Evolutionary conservation across 371 early-diverging fungal genomes (phyloP).

Genomic region (Mucor racemosus): DNA sequence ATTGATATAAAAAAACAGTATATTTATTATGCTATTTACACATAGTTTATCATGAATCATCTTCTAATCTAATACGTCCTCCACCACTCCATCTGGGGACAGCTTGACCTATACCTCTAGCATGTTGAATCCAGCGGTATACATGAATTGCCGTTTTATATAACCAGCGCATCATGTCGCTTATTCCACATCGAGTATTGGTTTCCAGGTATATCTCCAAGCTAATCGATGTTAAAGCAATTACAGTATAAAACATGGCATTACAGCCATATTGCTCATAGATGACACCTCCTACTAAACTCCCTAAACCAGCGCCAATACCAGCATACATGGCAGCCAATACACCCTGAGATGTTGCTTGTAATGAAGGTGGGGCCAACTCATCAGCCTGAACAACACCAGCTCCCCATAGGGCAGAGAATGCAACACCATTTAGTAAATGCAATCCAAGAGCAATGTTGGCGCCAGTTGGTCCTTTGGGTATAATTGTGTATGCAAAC

Average conservation of each 20-base stretch:
- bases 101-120: conserved; percentile 45
- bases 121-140: conserved; percentile 42
- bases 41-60: conserved; percentile 19
- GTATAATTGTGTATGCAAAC: conserved; percentile 54
- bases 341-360: conserved; percentile 60
- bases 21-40: no score
- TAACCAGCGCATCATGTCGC: conserved; percentile 37
- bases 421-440: conserved; percentile 55
- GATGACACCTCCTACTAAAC: conserved; percentile 50
- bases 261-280: conserved; percentile 50
- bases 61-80: conserved; percentile 45
- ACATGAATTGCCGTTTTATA: conserved; percentile 29
- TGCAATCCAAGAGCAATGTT: conserved; percentile 52
- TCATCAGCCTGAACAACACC: conserved; percentile 61
- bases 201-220: conserved; percentile 53
- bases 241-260: conserved; percentile 55
- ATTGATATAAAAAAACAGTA: no score
- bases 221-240: conserved; percentile 40
- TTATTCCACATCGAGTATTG: conserved; percentile 51
- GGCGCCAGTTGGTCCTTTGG: conserved; percentile 52
- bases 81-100: conserved; percentile 57
- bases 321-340: conserved; percentile 61
- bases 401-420: conserved; percentile 59
- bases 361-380: conserved; percentile 52
- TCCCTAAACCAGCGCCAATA: conserved; percentile 54